Percentiles rank a stretch among this genome's conserved stretches.
These are phyloP conservation scores for Macrolepiota albuminosa DNA, from an alignment of 768 basidiomycete species.

Conservation along the genomic window DNA sequence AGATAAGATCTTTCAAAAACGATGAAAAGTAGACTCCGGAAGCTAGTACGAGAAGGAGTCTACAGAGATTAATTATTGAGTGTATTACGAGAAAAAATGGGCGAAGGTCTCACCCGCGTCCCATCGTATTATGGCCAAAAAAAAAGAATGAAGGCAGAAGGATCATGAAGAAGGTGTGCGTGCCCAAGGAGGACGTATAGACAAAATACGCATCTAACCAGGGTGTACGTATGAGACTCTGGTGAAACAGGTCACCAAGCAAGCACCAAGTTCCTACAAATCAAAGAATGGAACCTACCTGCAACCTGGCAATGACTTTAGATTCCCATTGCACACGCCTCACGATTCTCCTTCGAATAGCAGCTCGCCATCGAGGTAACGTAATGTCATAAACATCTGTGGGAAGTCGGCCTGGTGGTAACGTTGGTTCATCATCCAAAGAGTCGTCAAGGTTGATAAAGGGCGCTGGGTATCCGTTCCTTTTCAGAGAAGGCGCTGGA, in stretches of 20 bases:
- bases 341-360: conserved; percentile 50
- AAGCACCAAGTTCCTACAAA: neutral
- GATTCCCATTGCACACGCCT: conserved; percentile 55
- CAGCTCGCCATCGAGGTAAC: conserved; percentile 63
- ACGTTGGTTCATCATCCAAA: conserved; percentile 3
- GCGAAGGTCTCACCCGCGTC: conserved; percentile 54
- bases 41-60: conserved; percentile 65
- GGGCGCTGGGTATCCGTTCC: conserved; percentile 11
- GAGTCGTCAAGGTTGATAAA: conserved; percentile 4
- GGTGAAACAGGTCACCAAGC: neutral
- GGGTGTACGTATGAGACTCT: conserved; percentile 55
- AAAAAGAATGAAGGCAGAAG: conserved; percentile 84
- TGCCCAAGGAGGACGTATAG: conserved; percentile 74
- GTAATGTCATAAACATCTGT: conserved; percentile 61
- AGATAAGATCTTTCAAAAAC: conserved; percentile 84
- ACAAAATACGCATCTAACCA: conserved; percentile 81
- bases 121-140: conserved; percentile 73
- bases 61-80: conserved; percentile 21
- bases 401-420: conserved; percentile 24
- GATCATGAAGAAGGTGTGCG: conserved; percentile 93
- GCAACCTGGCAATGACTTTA: conserved; percentile 55
- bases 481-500: conserved; percentile 21
- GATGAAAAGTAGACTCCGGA: conserved; percentile 86
- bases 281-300: conserved; percentile 37
- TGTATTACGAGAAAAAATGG: conserved; percentile 4